Conservation (phyloP, 2,329 filamentous ascomycete species). For the Atkinsonella hypoxylon region DNA sequence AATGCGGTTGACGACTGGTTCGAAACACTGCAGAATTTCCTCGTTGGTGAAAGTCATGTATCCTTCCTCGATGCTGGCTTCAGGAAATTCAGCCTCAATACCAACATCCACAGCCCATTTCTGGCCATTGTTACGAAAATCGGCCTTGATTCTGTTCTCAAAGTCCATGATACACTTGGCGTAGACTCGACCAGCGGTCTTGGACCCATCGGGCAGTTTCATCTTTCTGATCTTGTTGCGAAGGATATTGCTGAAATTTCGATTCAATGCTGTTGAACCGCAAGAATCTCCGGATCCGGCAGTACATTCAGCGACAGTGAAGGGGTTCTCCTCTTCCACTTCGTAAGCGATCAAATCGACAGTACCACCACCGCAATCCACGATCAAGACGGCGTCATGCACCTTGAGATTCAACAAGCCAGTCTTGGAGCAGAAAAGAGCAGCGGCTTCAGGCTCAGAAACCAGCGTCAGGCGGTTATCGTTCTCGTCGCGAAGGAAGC, state of each 20-base stretch:
- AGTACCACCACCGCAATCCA: constrained; percentile 95
- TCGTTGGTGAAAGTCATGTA: constrained; percentile 99
- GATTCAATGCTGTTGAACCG: constrained; percentile 93
- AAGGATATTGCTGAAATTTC: constrained; percentile 96
- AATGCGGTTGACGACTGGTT: constrained; percentile 95
- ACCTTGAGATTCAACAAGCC: constrained; percentile 92
- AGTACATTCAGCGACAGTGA: constrained; percentile 94
- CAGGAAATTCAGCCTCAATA: constrained; percentile 95
- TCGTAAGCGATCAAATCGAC: constrained; percentile 99
- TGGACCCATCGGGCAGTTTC: constrained; percentile 94
- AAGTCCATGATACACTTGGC: constrained; percentile 99
- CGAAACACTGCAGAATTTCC: constrained; percentile 97
- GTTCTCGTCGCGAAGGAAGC: constrained; percentile 93
- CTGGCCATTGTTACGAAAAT: constrained; percentile 97
- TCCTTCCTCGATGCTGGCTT: constrained; percentile 94
- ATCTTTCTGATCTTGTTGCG: constrained; percentile 98
- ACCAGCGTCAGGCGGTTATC: constrained; percentile 92
- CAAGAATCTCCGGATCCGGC: constrained; percentile 95
- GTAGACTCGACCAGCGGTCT: constrained; percentile 95
- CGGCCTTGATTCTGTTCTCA: constrained; percentile 98
- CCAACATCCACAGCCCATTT: constrained; percentile 99
- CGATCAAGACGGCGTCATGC: constrained; percentile 96
- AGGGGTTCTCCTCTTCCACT: constrained; percentile 93
- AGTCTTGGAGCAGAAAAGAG: constrained; percentile 95
- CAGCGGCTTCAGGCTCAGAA: constrained; percentile 92